Conservation (phyloP, 2,329 filamentous ascomycete genomes). For the Cercospora zeina region DNA sequence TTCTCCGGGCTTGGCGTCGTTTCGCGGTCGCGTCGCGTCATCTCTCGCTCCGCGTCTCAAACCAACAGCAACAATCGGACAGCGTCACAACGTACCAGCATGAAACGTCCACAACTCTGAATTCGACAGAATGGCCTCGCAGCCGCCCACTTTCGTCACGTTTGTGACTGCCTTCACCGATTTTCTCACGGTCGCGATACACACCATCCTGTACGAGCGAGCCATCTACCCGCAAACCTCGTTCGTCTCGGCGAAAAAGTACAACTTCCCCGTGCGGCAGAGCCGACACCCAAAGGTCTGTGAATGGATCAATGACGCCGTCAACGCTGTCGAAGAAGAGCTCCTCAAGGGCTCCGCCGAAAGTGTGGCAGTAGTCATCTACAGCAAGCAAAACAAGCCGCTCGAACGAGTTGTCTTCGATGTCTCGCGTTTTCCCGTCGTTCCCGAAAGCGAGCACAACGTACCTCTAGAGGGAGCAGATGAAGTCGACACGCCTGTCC, state of each 20-base stretch:
- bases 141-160: slow-evolving; percentile 48
- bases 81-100: neutral
- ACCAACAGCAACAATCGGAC: slow-evolving; percentile 1
- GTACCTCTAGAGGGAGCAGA: slow-evolving; percentile 51
- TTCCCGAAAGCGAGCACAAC: slow-evolving; percentile 51
- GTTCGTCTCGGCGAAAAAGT: slow-evolving; percentile 76
- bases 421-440: slow-evolving; percentile 56
- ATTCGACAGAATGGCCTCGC: slow-evolving; percentile 26
- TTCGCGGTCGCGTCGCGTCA: slow-evolving; percentile 3
- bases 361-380: slow-evolving; percentile 59
- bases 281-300: slow-evolving; percentile 83
- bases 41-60: neutral
- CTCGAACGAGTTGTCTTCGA: slow-evolving; percentile 64
- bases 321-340: slow-evolving; percentile 69
- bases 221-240: slow-evolving; percentile 73
- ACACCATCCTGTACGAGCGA: slow-evolving; percentile 83
- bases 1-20: slow-evolving; percentile 1
- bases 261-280: slow-evolving; percentile 81
- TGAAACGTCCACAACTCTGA: slow-evolving; percentile 4
- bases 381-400: slow-evolving; percentile 53
- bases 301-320: slow-evolving; percentile 79
- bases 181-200: slow-evolving; percentile 79
- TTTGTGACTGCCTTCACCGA: slow-evolving; percentile 71
- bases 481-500: slow-evolving; percentile 31
- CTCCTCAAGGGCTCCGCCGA: slow-evolving; percentile 61